Evolutionary conservation across 768 basidiomycete species (phyloP), one percentile per base, ranked within the genome.

Genomic region (Hygrocybe coccinea): DNA sequence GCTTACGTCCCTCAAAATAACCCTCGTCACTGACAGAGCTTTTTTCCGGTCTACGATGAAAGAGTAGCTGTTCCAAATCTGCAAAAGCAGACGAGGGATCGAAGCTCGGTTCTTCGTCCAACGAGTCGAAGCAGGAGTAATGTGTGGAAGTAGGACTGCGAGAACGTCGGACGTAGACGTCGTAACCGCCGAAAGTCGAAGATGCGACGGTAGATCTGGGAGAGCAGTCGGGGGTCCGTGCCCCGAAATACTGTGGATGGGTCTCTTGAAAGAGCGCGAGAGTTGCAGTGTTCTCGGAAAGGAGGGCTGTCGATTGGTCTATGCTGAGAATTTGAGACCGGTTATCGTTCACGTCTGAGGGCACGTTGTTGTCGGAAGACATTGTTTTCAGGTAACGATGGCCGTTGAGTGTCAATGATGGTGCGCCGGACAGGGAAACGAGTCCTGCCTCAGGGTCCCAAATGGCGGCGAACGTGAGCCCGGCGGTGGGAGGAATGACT

Each of bases 371-470:
- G 56, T 47, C 29, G 8, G 29, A 29, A 29, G 29, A 29, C 29
- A 29, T 36, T 25, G 41, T 39, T 17, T 36, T 49, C 41, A 25
- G 52, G 15, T 36, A 36, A 33, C 47, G 41, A 22, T 61, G 51
- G 24, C 57, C 56, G 33, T 49, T 44, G 10, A 56, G 59, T 48
- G 73, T 70, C 25, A 80, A 67, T 35, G 83, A 73, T 49, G 71
- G 67, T 24, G 79, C 74, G 24, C 76, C 79, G 1, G 81, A 82
- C 63, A 85, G 84, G 33, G 77, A 76, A 56, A 84, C 72, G 59
- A 83, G 74, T 34, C 80, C 83, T 5, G 82, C 77, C 1, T 78
- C 76, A 1, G 79, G 77, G 56, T 83, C 81, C 79, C 79, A 85
- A 33, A 84, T 64, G 5, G 81, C 80, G 3, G 80, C 83, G 60